Conservation (phyloP, 1,139 yeast species). For the Protomyces inouyei region DNA sequence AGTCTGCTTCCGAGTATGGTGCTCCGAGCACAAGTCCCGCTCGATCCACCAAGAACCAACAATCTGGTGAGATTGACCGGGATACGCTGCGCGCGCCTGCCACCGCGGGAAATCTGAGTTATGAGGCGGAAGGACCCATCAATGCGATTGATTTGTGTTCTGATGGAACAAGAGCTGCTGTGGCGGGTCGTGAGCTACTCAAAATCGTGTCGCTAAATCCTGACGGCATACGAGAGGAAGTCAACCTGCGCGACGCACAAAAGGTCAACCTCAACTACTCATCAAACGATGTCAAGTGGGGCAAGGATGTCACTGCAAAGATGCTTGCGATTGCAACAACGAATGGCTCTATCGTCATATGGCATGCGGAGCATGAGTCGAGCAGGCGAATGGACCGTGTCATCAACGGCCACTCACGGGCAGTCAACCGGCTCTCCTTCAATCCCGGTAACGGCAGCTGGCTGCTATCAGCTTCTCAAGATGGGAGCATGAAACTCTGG, state of each 20-base stretch:
- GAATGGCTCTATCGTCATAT: slow-evolving; percentile 31
- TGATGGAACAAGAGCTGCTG: slow-evolving; percentile 9
- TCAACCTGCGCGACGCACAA: slow-evolving; percentile 31
- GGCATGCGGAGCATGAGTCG: slow-evolving; percentile 29
- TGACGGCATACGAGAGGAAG: slow-evolving; percentile 30
- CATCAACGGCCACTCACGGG: slow-evolving; percentile 66
- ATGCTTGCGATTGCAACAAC: slow-evolving; percentile 33
- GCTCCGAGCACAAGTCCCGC: neutral
- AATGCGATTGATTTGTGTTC: slow-evolving; percentile 20
- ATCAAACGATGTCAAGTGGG: slow-evolving; percentile 41
- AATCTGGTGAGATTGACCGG: too few species aligned
- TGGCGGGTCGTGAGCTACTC: slow-evolving; percentile 33
- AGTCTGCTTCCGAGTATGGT: neutral
- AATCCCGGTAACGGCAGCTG: slow-evolving; percentile 53
- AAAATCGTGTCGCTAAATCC: slow-evolving; percentile 36
- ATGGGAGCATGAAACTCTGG: slow-evolving; percentile 84
- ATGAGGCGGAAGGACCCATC: slow-evolving; percentile 10
- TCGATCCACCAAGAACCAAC: neutral
- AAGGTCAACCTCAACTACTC: slow-evolving; percentile 31
- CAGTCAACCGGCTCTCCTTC: slow-evolving; percentile 77
- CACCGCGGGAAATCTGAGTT: neutral
- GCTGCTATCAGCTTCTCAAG: slow-evolving; percentile 82
- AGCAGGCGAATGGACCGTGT: slow-evolving; percentile 24
- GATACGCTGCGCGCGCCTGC: neutral
- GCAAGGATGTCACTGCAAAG: slow-evolving; percentile 34